Base-by-base conservation (phyloP, 129 eudicot species). In the Pittosporum tobira region DNA sequence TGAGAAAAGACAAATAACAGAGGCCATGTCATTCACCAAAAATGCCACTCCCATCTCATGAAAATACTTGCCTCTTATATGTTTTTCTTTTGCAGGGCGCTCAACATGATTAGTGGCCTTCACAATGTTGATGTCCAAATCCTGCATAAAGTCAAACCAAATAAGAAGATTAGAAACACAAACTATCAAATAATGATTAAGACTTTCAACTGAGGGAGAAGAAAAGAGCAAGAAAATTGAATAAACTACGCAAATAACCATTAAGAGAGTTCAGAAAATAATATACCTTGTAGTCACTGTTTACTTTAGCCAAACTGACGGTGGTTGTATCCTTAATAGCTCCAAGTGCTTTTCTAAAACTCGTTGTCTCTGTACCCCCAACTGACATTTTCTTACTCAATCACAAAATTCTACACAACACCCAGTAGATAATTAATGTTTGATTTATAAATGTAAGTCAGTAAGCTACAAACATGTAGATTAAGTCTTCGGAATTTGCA, bases 101-200 rank as follows among this genome's bases (percentile, higher is more conserved):
- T 91, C 99, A 45, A 80, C 94, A 65, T 91, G 98, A 75, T 91
- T 91, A 20, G 98, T 91, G 19, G 98, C 96, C 87, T 81, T 91
- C 37, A 91, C 98, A 64, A 91, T 76, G 36, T 93, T 88, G 52
- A 91, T 78, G 64, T 91, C 98, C 82, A 91, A 74, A 46, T 91
- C 98, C 98, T 91, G 54, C 6, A 28, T 22, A n/a, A 47, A 68
- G 19, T 30, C 65, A 55, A 24, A 20, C 21, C 60, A 22, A 61
- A 56, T 6, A 51, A 38, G 3, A 27, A 54, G 11, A 58, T 38
- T 62, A 68, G 48, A 22, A 65, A 29, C 29, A 37, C 22, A n/a
- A n/a, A n/a, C n/a, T n/a, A n/a, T n/a, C n/a, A n/a, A n/a, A n/a
- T n/a, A n/a, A n/a, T n/a, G n/a, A n/a, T n/a, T n/a, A n/a, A n/a